A percentile compares a stretch with the other conserved stretches of the same genome.
phyloP scores from a whole-genome alignment of 116 monocot genomes.

The Zostera marina region DNA sequence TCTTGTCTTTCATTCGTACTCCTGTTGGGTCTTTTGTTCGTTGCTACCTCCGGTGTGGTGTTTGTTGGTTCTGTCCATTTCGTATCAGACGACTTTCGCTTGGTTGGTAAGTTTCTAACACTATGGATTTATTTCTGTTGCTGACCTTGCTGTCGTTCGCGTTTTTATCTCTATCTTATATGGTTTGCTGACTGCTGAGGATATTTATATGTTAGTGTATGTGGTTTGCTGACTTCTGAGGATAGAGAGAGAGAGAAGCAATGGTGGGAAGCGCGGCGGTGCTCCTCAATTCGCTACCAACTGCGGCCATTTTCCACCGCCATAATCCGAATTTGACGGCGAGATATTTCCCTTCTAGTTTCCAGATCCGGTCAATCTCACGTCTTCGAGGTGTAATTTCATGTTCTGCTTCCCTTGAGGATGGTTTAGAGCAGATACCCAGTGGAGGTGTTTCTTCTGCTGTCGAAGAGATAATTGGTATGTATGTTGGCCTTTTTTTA shows the following conservation, averaged over 20 bases:
- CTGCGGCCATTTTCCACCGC: background rate
- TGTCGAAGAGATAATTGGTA: background rate
- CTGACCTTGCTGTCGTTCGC: too few species aligned
- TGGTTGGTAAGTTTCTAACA: too few species aligned
- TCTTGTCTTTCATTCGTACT: too few species aligned
- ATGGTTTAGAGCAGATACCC: background rate
- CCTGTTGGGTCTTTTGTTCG: too few species aligned
- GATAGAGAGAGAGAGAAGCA: background rate
- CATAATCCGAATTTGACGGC: background rate
- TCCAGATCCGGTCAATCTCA: background rate
- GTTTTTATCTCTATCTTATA: too few species aligned
- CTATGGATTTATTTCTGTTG: too few species aligned
- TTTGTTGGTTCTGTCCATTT: too few species aligned
- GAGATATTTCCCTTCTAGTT: background rate
- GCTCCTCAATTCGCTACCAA: constrained; percentile 4
- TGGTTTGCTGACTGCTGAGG: too few species aligned
- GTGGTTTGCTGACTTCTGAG: too few species aligned
- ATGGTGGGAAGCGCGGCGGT: constrained; percentile 2
- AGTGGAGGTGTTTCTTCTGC: background rate
- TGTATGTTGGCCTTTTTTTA: background rate
- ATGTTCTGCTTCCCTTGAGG: background rate
- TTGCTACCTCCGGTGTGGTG: too few species aligned
- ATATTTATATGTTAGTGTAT: too few species aligned
- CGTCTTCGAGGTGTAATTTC: background rate
- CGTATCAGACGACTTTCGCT: too few species aligned